Evolutionary conservation across 108 stramenopile species (phyloP).

Genomic region (Cyclotella atomus): DNA sequence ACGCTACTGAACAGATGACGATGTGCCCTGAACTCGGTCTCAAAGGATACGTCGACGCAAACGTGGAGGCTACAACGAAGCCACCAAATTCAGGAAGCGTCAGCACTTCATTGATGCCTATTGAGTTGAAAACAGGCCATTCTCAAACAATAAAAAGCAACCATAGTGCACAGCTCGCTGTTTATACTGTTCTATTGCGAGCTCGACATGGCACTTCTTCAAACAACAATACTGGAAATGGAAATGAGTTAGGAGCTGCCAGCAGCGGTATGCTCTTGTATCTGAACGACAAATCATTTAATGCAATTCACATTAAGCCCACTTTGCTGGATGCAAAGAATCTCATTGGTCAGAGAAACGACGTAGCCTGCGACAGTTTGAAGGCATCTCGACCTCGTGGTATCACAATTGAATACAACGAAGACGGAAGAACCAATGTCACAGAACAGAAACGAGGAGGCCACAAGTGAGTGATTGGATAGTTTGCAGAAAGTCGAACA

Average conservation of each 20-base stretch:
- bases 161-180: constrained; percentile 85
- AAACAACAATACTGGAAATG: not conserved
- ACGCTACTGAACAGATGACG: constrained; percentile 72
- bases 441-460: not conserved
- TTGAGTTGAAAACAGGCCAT: constrained; percentile 91
- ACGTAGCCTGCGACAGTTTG: constrained; percentile 60
- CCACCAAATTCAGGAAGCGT: not conserved
- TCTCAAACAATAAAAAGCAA: constrained; percentile 63
- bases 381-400: constrained; percentile 71
- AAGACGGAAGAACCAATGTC: constrained; percentile 33
- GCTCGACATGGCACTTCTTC: constrained; percentile 61
- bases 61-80: constrained; percentile 63
- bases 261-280: constrained; percentile 77
- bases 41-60: constrained; percentile 84
- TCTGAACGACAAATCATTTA: constrained; percentile 65
- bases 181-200: constrained; percentile 85
- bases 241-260: constrained; percentile 40
- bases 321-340: constrained; percentile 68
- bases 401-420: constrained; percentile 57
- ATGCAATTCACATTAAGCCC: constrained; percentile 70
- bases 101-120: constrained; percentile 49
- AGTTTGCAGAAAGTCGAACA: not conserved
- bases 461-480: not conserved
- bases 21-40: constrained; percentile 80
- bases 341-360: constrained; percentile 78